Evolutionary conservation across 257 asterid species (phyloP), one percentile per base, ranked within the genome.

Genomic region (Nicotiana benthamiana): DNA sequence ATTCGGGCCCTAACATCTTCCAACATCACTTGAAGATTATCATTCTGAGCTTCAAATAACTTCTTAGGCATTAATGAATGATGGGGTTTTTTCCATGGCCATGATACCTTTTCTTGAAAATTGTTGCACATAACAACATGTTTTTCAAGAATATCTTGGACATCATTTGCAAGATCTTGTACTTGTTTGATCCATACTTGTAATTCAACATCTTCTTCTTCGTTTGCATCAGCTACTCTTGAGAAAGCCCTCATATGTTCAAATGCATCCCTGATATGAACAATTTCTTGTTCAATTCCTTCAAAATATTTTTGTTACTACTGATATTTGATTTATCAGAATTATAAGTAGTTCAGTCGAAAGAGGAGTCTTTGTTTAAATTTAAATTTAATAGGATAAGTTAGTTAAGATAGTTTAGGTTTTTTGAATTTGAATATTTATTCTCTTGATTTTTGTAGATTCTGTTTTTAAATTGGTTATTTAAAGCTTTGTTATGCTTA

Each of bases 131-230:
- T 56, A 0, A 18, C 62, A 18, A 5, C 11, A 76, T 79, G 84
- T n/a, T 53, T 83, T 22, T 84, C 92, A 15, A 89, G 84, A 75
- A 80, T 80, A 70, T 89, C 87, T 66, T 86, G 83, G 30, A 77
- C 80, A 51, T 85, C 92, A 13, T 86, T 76, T 5, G 88, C 83
- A 20, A 75, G 79, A 10, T 86, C 86, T 18, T 83, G 80, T 3
- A 89, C 87, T 63, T 85, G 88, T 5, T 62, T 54, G 40, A 87
- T 51, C 92, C 92, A 89, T 59, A 46, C 81, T 52, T 81, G 83
- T 54, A 85, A 76, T 20, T 17, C 56, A 15, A 67, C 79, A 74
- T 86, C 80, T 28, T 24, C 77, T 15, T 87, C 90, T 66, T 79
- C 86, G 54, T 56, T 80, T 0, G 79, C 36, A 34, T 87, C 90